phyloP scores from a whole-genome alignment of 306 rosid species.

The Cercis canadensis region DNA sequence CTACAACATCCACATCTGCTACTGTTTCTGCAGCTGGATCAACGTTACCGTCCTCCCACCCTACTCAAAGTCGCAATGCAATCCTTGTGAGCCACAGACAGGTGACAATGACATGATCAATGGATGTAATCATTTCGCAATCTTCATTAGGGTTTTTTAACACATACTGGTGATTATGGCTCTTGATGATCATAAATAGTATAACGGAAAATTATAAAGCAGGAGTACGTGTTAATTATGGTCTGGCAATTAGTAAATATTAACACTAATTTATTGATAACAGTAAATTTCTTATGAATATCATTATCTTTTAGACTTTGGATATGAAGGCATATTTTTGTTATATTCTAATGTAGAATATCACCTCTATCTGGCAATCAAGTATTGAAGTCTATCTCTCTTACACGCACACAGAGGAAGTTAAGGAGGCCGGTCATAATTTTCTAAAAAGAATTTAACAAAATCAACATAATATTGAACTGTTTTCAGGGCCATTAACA shows the following conservation, averaged over 20 bases:
- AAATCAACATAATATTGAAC: too few relatives aligned
- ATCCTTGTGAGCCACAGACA: slow-evolving; percentile 96
- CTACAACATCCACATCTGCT: slow-evolving; percentile 55
- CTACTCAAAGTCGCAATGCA: slow-evolving; percentile 69
- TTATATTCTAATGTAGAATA: too few relatives aligned
- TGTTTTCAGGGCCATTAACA: too few relatives aligned
- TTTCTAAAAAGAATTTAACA: too few relatives aligned
- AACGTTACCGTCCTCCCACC: slow-evolving; percentile 33
- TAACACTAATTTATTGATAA: too few relatives aligned
- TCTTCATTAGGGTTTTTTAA: background rate
- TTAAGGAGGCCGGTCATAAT: too few relatives aligned
- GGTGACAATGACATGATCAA: slow-evolving; percentile 43
- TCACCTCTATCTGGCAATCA: background rate
- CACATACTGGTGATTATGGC: background rate
- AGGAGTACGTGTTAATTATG: background rate
- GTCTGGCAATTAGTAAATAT: background rate
- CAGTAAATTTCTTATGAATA: too few relatives aligned
- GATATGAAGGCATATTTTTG: too few relatives aligned
- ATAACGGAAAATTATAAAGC: background rate
- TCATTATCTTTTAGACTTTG: too few relatives aligned
- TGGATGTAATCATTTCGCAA: background rate
- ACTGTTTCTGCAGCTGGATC: slow-evolving; percentile 49
- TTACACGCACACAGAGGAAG: too few relatives aligned
- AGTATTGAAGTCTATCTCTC: background rate
- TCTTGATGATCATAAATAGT: background rate